These are phyloP conservation scores for Penicillium fuscoglaucum DNA, from an alignment of 2,329 filamentous ascomycete species.

Conservation along the genomic window DNA sequence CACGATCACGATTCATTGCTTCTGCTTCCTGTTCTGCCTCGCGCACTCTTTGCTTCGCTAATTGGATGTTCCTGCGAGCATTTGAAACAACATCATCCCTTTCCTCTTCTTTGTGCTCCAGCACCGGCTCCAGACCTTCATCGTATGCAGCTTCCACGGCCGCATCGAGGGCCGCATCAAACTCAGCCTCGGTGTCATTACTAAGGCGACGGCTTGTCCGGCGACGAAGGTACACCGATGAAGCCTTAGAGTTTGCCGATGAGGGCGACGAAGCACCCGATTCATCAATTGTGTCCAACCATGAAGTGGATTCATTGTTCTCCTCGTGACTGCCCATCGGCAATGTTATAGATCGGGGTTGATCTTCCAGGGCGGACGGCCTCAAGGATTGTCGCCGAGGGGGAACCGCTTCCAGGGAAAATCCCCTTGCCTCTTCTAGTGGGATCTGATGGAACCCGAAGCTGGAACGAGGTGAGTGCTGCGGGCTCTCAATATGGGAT, in stretches of 20 bases:
- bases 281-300: conserved; percentile 93
- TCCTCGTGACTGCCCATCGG: conserved; percentile 49
- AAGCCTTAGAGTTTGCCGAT: conserved; percentile 78
- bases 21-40: conserved; percentile 71
- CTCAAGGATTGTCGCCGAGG: conserved; percentile 42
- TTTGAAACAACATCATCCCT: conserved; percentile 45
- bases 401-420: conserved; percentile 35
- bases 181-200: conserved; percentile 79
- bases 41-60: conserved; percentile 73
- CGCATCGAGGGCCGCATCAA: conserved; percentile 90
- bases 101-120: conserved; percentile 34
- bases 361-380: conserved; percentile 36
- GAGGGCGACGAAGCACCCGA: conserved; percentile 77
- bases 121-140: conserved; percentile 75
- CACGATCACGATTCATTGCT: conserved; percentile 60
- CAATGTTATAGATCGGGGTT: conserved; percentile 15
- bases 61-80: conserved; percentile 66
- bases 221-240: conserved; percentile 66
- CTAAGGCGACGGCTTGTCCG: conserved; percentile 70
- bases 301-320: conserved; percentile 79
- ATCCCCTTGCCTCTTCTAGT: conserved; percentile 26
- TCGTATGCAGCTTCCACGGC: conserved; percentile 96
- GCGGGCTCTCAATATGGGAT: conserved; percentile 16
- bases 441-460: conserved; percentile 37
- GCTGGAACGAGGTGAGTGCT: conserved; percentile 53